Base-by-base conservation (phyloP, 169 alveolate genomes). In the Eimeria zaria region DNA sequence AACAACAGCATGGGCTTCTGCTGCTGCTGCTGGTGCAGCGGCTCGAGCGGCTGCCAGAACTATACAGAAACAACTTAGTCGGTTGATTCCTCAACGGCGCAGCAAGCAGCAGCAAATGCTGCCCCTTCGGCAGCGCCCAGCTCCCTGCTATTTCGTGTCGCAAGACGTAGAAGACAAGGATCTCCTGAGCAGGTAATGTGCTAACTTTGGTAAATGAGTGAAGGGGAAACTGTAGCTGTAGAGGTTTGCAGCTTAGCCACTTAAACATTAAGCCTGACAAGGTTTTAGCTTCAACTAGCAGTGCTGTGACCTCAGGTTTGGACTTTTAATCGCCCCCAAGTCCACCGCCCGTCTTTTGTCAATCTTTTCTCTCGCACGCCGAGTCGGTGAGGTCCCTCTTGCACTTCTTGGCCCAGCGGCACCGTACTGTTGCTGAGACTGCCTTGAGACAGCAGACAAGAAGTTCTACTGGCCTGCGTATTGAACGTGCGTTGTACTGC, bases 321-420 rank as follows among this genome's bases (percentile, higher is more conserved):
- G 91, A 46, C 51, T 1, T 12, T 27, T 0, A 8, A n/a, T 51
- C 48, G 9, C 73, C 33, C 53, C 74, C 7, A 83, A 83, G 74
- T 24, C 91, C n/a, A 39, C 64, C 18, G 91, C 91, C 20, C 91
- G 91, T 44, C 91, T 83, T 8, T 55, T 83, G 51, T 83, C 91
- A 46, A 83, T 83, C 24, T 83, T 83, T 36, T 48, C 91, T 53
- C 64, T 83, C 33, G 58, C 91, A n/a, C 91, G 91, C 53, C 91
- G 91, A 27, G 51, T 83, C 27, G 91, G 91, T 83, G 64, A 83
- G 91, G 27, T 58, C 48, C 33, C 48, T 11, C 18, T 24, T 83
- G 91, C 30, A 1, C 51, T 18, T 30, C 60, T 18, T n/a, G 71
- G 30, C 51, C 30, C 74, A 46, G 73, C 60, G 16, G 91, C 74